Conservation (phyloP, 1,139 yeast genomes). For the Hyphopichia fennica region DNA sequence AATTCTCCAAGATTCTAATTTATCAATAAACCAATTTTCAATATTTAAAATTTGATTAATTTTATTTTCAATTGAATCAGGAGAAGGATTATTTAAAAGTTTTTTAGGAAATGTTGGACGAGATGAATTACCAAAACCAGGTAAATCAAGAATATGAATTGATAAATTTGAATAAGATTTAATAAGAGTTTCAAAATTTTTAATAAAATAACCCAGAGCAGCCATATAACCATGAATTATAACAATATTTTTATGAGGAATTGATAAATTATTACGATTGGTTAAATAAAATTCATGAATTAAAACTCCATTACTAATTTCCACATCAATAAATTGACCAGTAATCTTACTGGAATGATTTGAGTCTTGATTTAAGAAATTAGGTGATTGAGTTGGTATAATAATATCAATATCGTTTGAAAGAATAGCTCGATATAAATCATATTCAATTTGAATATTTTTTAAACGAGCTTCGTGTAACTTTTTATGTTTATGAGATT, state of each 20-base stretch:
- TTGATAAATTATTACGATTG: conserved; percentile 17
- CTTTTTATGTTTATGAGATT: conserved; percentile 7
- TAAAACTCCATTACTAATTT: conserved; percentile 26
- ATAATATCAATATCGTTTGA: conserved; percentile 29
- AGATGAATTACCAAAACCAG: conserved; percentile 49
- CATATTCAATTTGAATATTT: conserved; percentile 34
- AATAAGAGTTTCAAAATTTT: conserved; percentile 35
- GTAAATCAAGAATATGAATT: conserved; percentile 39
- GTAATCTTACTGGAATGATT: not conserved
- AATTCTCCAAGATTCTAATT: conserved; percentile 39
- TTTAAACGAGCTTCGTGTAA: conserved; percentile 20
- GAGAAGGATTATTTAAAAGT: conserved; percentile 23
- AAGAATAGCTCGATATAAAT: conserved; percentile 33
- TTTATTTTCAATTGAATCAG: conserved; percentile 19
- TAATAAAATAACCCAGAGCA: conserved; percentile 44
- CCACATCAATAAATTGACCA: conserved; percentile 32
- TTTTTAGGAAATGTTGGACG: conserved; percentile 38
- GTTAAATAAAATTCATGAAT: conserved; percentile 41
- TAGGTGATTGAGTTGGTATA: conserved; percentile 13
- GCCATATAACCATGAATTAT: conserved; percentile 51
- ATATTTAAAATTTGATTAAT: conserved; percentile 33
- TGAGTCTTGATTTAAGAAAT: not conserved
- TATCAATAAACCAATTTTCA: conserved; percentile 47
- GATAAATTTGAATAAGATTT: conserved; percentile 33
- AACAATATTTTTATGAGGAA: conserved; percentile 24